Evolutionary conservation across 345 rosid genomes (phyloP).

Genomic region (Alliaria petiolata): DNA sequence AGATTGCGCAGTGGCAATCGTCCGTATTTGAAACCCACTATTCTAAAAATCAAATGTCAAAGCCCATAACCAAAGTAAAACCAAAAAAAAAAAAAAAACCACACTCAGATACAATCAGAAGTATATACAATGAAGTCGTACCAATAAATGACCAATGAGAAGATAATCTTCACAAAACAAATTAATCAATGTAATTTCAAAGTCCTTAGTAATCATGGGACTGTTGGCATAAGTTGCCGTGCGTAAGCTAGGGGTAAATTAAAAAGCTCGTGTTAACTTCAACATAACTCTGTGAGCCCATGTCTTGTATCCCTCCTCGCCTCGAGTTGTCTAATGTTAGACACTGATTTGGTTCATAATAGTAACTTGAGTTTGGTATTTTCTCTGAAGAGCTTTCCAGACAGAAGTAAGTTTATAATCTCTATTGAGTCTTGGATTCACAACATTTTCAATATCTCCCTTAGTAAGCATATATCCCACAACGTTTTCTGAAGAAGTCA

Average conservation of each 20-base stretch:
- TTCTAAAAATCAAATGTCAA: too few species aligned
- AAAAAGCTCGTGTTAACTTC: not conserved
- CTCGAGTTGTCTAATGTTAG: conserved; percentile 2
- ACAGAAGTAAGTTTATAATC: too few species aligned
- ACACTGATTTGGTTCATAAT: not conserved
- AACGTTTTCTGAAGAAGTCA: too few species aligned
- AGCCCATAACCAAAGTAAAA: too few species aligned
- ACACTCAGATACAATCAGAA: not conserved
- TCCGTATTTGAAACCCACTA: too few species aligned
- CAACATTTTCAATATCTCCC: too few species aligned
- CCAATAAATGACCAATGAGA: not conserved
- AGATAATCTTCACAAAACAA: not conserved
- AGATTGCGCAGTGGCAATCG: too few species aligned
- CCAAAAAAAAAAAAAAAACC: not conserved
- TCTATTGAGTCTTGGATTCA: too few species aligned
- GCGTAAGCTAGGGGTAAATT: conserved; percentile 8
- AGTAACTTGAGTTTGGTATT: conserved; percentile 15
- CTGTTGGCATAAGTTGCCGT: not conserved
- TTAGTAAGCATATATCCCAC: too few species aligned
- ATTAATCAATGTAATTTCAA: too few species aligned
- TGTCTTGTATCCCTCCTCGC: not conserved
- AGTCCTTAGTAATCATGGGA: not conserved
- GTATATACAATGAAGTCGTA: not conserved
- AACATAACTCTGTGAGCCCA: not conserved
- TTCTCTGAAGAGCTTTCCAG: not conserved